Evolutionary conservation across 2,329 filamentous ascomycete species (phyloP), one percentile per base, ranked within the genome.

Genomic region (Diaporthe citriasiana): DNA sequence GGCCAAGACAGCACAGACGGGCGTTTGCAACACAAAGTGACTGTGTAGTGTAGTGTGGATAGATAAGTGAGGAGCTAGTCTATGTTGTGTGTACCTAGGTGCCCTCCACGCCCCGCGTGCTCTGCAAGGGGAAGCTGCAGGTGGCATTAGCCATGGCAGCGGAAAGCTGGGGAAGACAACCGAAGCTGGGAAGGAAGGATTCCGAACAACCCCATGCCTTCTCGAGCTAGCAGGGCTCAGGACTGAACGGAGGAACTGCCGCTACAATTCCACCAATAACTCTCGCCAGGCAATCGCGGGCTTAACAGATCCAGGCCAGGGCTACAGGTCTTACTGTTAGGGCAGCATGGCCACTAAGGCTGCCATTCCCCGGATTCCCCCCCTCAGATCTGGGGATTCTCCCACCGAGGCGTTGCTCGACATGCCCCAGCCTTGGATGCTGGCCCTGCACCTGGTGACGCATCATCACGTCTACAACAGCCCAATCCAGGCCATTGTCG

Each of bases 391-490:
- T 68, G 63, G 63, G 47, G 63, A 25, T 68, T 53, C 47, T 40
- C 22, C 9, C 45, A n/a, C 33, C 47, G 63, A 68, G 33, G n/a
- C 33, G 12, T 53, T 17, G 45, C 63, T 53, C 63, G 47, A 53
- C 47, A 53, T 40, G 47, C 22, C 60, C 60, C 40, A 33, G 22
- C 27, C n/a, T 50, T 9, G 27, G 17, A 3, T 12, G 42, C 42
- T 33, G 42, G 27, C 22, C n/a, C 42, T 38, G 45, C 45, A 27
- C 63, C 63, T 22, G 25, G 63, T 66, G 63, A 66, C 63, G 63
- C 63, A 53, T 68, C 47, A 68, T 68, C 63, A 68, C 35, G 63
- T 53, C 63, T 47, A 22, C n/a, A 68, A 53, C 63, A 53, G 47
- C 40, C 47, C 33, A 53, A 68, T 68, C 33, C 45, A 68, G 63